Percentiles rank a stretch among this genome's conserved stretches.
Evolutionary conservation across 441 rosid species (phyloP).

Genomic region (Erodium texanum): DNA sequence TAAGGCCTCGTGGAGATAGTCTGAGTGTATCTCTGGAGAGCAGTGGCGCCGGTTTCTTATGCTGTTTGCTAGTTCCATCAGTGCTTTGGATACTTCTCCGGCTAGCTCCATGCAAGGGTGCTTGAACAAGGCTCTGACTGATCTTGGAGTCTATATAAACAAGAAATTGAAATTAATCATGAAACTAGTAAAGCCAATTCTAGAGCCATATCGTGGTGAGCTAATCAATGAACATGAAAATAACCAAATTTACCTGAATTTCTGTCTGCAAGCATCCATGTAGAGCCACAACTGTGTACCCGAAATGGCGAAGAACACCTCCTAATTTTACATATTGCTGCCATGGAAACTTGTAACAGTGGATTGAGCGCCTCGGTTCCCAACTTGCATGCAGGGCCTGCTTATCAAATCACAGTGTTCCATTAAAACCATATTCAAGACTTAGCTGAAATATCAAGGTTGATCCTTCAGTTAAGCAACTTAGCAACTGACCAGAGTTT

Average conservation of each 20-base stretch:
- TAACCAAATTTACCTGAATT: conserved; percentile 48
- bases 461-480: background rate
- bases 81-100: conserved; percentile 52
- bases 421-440: background rate
- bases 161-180: too few species aligned
- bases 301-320: conserved; percentile 74
- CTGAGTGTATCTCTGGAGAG: conserved; percentile 65
- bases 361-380: conserved; percentile 72
- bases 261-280: conserved; percentile 80
- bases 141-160: conserved; percentile 38
- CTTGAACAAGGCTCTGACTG: conserved; percentile 60
- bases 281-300: conserved; percentile 68
- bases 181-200: background rate
- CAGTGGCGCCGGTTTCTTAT: conserved; percentile 54
- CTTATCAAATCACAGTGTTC: conserved; percentile 2
- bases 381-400: conserved; percentile 79
- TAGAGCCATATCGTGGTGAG: background rate
- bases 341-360: conserved; percentile 60
- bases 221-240: background rate
- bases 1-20: conserved; percentile 64
- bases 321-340: conserved; percentile 75
- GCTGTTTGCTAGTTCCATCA: conserved; percentile 54
- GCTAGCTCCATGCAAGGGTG: conserved; percentile 62
- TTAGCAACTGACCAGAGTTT: conserved; percentile 49
- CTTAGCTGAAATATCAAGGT: background rate